Conservation (phyloP, 2,329 filamentous ascomycete species). For the Fusarium clavum region DNA sequence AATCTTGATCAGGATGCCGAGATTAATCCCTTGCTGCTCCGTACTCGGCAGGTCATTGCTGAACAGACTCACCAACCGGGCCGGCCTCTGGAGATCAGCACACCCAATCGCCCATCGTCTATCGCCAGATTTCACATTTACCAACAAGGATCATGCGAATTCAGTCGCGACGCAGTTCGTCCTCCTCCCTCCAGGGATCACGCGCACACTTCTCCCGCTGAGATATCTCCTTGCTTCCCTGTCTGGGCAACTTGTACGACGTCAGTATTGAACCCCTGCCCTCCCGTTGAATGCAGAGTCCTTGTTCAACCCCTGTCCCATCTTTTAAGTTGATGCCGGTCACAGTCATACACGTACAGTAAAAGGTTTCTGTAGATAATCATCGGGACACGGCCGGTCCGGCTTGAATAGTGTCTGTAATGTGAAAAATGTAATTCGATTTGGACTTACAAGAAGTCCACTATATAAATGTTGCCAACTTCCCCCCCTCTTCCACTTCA, state of each 20-base stretch:
- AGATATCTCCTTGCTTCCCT: conserved; percentile 17
- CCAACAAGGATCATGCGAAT: background rate
- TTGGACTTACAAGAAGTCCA: background rate
- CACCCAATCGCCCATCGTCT: conserved; percentile 24
- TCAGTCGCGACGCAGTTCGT: conserved; percentile 21
- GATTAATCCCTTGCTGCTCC: conserved; percentile 17
- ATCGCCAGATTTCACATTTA: conserved; percentile 7
- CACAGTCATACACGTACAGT: conserved; percentile 30
- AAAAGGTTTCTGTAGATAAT: conserved; percentile 9
- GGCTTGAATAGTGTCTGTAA: conserved; percentile 18
- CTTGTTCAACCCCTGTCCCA: conserved; percentile 16
- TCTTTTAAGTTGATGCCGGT: conserved; percentile 25
- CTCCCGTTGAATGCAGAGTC: conserved; percentile 10
- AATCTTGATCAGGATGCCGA: conserved; percentile 10
- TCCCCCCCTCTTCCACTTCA: conserved; percentile 2
- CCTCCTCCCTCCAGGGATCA: conserved; percentile 25
- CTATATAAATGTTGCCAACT: conserved; percentile 26
- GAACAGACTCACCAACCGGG: conserved; percentile 26
- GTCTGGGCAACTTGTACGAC: conserved; percentile 25
- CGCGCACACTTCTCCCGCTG: conserved; percentile 21
- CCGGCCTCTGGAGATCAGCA: conserved; percentile 35
- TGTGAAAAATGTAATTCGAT: conserved; percentile 10
- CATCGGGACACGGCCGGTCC: conserved; percentile 32
- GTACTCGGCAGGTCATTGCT: conserved; percentile 11
- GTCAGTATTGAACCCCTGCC: conserved; percentile 25